These are phyloP conservation scores for Vaccinium macrocarpon DNA, from an alignment of 148 eudicot genomes.

Conservation along the genomic window DNA sequence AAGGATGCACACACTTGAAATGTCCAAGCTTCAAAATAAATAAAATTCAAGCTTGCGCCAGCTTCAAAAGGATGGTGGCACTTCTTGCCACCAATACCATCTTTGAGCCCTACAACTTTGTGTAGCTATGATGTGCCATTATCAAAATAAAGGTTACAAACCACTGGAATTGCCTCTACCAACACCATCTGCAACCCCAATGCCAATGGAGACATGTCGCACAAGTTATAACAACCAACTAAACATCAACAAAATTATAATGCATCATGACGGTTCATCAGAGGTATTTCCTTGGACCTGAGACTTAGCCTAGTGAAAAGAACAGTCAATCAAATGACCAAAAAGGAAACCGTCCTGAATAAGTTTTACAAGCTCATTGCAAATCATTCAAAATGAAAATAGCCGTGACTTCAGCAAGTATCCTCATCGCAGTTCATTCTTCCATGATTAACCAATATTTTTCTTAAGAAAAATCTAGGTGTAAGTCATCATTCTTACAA, in stretches of 20 bases:
- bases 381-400: not conserved
- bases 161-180: not conserved
- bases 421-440: not conserved
- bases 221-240: not conserved
- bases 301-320: not conserved
- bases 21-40: too few relatives aligned
- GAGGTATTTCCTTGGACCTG: not conserved
- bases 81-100: not conserved
- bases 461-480: not conserved
- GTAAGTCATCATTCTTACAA: not conserved
- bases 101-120: not conserved
- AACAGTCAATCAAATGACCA: not conserved
- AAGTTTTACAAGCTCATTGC: not conserved
- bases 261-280: not conserved
- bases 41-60: not conserved
- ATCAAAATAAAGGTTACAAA: not conserved
- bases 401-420: not conserved
- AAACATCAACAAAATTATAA: not conserved
- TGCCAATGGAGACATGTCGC: not conserved
- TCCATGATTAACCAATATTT: not conserved
- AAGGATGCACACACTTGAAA: too few relatives aligned
- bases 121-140: not conserved
- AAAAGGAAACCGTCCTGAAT: not conserved
- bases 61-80: conserved; percentile 2
- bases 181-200: conserved; percentile 1